Conservation (phyloP, 2,329 filamentous ascomycete species). For the Sclerotiophoma versabilis region DNA sequence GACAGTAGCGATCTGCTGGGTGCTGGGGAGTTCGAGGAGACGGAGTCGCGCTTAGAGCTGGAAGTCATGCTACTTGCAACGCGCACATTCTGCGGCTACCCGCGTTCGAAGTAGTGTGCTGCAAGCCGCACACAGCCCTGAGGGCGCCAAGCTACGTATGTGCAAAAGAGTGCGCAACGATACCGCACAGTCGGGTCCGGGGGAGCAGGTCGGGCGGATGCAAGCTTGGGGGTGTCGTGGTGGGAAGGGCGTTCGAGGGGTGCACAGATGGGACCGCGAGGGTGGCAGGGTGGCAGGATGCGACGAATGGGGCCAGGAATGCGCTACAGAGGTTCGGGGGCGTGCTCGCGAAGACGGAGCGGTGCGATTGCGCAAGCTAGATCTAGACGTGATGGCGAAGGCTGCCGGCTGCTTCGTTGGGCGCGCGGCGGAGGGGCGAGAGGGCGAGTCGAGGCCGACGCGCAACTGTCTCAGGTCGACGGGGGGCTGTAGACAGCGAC, state of each 20-base stretch:
- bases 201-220: background rate
- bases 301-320: background rate
- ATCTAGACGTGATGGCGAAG: slow-evolving; percentile 17
- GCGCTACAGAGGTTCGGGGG: background rate
- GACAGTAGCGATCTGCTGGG: slow-evolving; percentile 55
- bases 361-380: slow-evolving; percentile 14
- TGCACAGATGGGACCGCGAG: background rate
- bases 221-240: background rate
- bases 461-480: slow-evolving; percentile 42
- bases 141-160: slow-evolving; percentile 5
- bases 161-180: background rate
- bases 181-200: background rate
- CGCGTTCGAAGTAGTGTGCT: slow-evolving; percentile 29
- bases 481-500: slow-evolving; percentile 28
- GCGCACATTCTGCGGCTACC: slow-evolving; percentile 50
- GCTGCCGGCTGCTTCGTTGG: slow-evolving; percentile 12
- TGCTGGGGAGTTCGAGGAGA: slow-evolving; percentile 36
- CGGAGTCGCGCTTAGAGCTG: slow-evolving; percentile 44
- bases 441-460: slow-evolving; percentile 22
- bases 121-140: slow-evolving; percentile 13
- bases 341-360: background rate
- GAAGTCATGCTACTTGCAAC: slow-evolving; percentile 50
- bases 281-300: background rate
- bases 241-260: background rate
- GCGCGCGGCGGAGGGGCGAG: background rate